Base-by-base conservation (phyloP, 2,329 filamentous ascomycete genomes). In the Aspergillus jensenii region DNA sequence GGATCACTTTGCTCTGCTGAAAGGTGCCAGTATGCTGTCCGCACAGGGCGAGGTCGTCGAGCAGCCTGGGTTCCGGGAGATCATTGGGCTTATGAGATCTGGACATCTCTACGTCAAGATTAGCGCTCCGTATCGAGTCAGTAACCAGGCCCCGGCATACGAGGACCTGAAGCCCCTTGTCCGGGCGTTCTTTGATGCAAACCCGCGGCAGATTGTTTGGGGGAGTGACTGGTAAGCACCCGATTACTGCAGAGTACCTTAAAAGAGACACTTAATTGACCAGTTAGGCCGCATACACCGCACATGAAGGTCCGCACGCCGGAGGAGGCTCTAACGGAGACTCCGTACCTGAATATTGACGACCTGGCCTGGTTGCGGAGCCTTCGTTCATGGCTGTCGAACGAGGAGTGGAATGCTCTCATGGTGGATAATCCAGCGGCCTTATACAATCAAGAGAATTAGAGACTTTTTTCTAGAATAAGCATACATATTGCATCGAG, bases 1-100 rank as follows among this genome's bases (percentile, higher is more conserved):
- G 0, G 74, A 77, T 45, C 75, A 77, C 51, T 74, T 76, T 52
- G 74, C 67, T 0, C 61, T 76, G 14, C 52, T 77, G 0, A 76
- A 76, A 50, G 71, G 63, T 2, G 48, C 61, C 0, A 75, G 72
- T 40, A 74, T 76, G 67, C 61, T 74, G 3, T 52, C 67, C 0
- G 53, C 49, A 2, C 44, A 60, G 2, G 43, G 43, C 3, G 65
- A 73, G 41, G 56, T 70, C 3, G 66, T 65, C 0, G 56, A 54
- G 2, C 74, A 76, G 45, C 66, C 67, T 3, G 71, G 71, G 1
- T 71, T 73, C 47, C 40, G 53, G 8, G 68, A 66, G 3, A 65
- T 74, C n/a, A 49, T 74, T 40, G 63, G 66, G 5, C 61, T 76
- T 1, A 62, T 76, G 3, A 63, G 61, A 2, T 58, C 63, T 2